A percentile compares a stretch with the other conserved stretches of the same genome.
Evolutionary conservation across 2,329 filamentous ascomycete genomes (phyloP).

Genomic region (Microdochium paspali): DNA sequence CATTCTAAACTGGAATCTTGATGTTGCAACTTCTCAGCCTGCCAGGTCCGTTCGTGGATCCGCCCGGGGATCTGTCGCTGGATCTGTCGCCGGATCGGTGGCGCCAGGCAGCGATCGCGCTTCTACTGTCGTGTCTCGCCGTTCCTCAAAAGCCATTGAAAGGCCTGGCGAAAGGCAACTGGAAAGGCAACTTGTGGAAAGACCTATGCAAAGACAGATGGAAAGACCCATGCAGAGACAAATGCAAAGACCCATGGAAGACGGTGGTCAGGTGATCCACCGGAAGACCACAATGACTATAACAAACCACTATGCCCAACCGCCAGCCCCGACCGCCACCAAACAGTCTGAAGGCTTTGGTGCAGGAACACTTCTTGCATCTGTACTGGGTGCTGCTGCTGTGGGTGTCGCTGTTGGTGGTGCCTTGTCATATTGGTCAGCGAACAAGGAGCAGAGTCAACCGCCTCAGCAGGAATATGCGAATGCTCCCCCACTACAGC

Average conservation of each 20-base stretch:
- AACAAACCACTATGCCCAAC: conserved; percentile 11
- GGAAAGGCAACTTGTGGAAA: too few relatives aligned
- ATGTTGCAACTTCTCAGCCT: conserved; percentile 23
- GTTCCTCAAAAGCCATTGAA: background rate
- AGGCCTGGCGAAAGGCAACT: too few relatives aligned
- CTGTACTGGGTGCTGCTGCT: conserved; percentile 63
- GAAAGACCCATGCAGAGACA: too few relatives aligned
- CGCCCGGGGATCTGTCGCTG: too few relatives aligned
- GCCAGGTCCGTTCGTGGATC: too few relatives aligned
- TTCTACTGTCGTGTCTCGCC: conserved; percentile 7
- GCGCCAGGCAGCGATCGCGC: conserved; percentile 6
- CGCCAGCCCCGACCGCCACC: conserved; percentile 7
- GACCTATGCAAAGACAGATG: too few relatives aligned
- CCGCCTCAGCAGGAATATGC: conserved; percentile 30
- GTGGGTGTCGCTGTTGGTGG: conserved; percentile 62
- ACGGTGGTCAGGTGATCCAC: conserved; percentile 15
- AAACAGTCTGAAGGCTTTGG: conserved; percentile 32
- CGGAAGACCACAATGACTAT: conserved; percentile 25
- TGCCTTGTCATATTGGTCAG: conserved; percentile 60
- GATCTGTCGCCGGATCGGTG: conserved; percentile 8
- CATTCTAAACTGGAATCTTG: conserved; percentile 40
- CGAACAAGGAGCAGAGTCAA: conserved; percentile 43
- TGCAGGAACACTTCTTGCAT: conserved; percentile 60
- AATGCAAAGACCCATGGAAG: conserved; percentile 8
- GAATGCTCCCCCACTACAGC: conserved; percentile 27